A percentile compares a stretch with the other conserved stretches of the same genome.
These are phyloP conservation scores for Talaromyces thailandensis DNA, from an alignment of 495 filamentous ascomycete genomes.

Conservation along the genomic window DNA sequence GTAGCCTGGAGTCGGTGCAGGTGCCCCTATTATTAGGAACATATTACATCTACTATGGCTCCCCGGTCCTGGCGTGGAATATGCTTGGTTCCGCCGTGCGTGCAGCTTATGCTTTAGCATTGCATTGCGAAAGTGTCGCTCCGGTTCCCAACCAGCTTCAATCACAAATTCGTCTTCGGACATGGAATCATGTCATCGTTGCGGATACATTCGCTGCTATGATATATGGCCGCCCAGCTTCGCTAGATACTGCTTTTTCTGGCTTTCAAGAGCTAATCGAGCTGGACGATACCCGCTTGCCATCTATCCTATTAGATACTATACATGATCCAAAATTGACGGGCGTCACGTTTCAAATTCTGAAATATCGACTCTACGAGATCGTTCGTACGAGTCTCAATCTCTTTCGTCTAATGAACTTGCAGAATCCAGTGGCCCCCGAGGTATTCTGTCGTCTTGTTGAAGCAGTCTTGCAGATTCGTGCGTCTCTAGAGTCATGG, in stretches of 20 bases:
- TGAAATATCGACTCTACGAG: neutral
- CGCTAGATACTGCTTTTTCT: neutral
- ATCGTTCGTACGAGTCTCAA: neutral
- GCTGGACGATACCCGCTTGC: neutral
- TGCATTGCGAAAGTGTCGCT: neutral
- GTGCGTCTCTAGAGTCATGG: conserved; percentile 1
- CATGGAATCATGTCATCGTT: neutral
- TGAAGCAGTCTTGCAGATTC: neutral
- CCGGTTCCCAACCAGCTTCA: neutral
- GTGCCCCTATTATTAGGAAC: conserved; percentile 26
- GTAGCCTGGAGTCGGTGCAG: conserved; percentile 23
- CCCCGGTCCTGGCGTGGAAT: neutral
- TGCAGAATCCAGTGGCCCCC: neutral
- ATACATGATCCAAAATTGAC: neutral
- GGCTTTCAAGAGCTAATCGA: neutral
- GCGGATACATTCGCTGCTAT: neutral
- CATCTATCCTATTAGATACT: neutral
- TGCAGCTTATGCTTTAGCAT: neutral
- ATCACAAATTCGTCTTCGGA: neutral
- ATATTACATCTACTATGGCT: conserved; percentile 1
- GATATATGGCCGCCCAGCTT: neutral
- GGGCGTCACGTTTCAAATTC: neutral
- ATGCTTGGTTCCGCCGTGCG: neutral
- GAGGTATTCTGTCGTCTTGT: neutral
- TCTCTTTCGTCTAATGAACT: neutral